Conservation (phyloP, 495 filamentous ascomycete species). For the Saxophila tyrrhenica region DNA sequence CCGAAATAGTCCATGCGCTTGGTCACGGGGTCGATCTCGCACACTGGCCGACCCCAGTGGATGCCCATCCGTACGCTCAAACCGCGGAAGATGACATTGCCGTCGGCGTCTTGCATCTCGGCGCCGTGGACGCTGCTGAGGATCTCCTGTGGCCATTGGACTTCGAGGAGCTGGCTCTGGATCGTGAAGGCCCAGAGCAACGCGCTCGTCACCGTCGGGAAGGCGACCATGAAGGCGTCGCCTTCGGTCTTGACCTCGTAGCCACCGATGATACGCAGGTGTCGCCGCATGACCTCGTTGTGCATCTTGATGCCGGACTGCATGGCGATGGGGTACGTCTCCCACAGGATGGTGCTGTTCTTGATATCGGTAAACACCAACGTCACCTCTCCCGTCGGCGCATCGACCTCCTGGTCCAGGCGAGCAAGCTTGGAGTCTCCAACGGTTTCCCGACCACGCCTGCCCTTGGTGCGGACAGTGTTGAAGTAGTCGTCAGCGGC, state of each 20-base stretch:
- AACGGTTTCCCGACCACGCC: conserved; percentile 55
- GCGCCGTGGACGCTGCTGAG: conserved; percentile 74
- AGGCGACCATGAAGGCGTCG: conserved; percentile 98
- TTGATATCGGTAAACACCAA: conserved; percentile 99
- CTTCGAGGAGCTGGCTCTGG: conserved; percentile 73
- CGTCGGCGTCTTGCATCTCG: conserved; percentile 69
- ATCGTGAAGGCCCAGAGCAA: conserved; percentile 94
- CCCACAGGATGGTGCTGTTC: conserved; percentile 94
- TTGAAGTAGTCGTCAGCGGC: conserved; percentile 56
- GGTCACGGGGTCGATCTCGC: conserved; percentile 89
- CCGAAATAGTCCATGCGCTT: conserved; percentile 99
- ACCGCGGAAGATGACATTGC: conserved; percentile 81
- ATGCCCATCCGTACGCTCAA: conserved; percentile 95
- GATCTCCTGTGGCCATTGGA: conserved; percentile 88
- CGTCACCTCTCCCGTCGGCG: conserved; percentile 76
- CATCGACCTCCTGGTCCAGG: conserved; percentile 78
- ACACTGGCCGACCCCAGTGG: conserved; percentile 89
- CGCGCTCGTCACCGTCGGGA: conserved; percentile 86
- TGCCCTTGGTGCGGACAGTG: conserved; percentile 44
- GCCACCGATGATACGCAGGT: conserved; percentile 84
- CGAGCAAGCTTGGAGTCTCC: conserved; percentile 71
- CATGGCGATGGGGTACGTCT: conserved; percentile 89
- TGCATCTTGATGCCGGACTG: conserved; percentile 88
- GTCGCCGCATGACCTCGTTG: conserved; percentile 88
- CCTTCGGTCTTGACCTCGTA: conserved; percentile 99